Evolutionary conservation across 208 protist genomes (phyloP), one percentile per base, ranked within the genome.

Genomic region (Crithidia bombi): DNA sequence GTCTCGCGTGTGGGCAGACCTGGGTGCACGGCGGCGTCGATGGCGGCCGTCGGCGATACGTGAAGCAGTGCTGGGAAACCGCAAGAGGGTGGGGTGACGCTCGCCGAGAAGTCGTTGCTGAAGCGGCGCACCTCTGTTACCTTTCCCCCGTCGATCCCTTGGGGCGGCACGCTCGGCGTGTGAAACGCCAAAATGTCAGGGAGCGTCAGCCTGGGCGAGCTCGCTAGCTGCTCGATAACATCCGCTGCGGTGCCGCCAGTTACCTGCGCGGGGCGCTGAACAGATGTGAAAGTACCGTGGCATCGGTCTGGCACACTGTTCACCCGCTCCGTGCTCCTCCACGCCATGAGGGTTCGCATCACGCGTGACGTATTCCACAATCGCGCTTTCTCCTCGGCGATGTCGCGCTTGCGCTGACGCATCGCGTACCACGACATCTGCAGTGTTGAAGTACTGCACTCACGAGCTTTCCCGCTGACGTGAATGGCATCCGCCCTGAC

Each of bases 311-410:
- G 3, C 5, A 5, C 41, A 35, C 14, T 17, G 17, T 36, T 25
- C 23, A 35, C 35, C 21, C 55, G 49, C 10, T 58, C 54, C 4
- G 78, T 75, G 6, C 80, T 58, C 19, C 80, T 78, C 90, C 90
- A 95, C 46, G 63, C 74, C 78, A 95, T 82, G 6, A 96, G 75
- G 21, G 89, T 96, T 32, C 76, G 64, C 91, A 96, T 92, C 28
- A 96, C 77, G 2, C 86, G 83, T 6, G 80, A 62, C 33, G 85
- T 78, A 39, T 78, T 82, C 87, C 85, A 93, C 46, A 90, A 59
- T 2, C 69, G 61, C 2, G 79, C 74, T 12, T 83, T 73, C 21
- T 77, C 54, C 63, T 73, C 57, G n/a, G 79, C 69, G 30, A 71
- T 75, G n/a, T 79, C 81, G 47, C 75, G 69, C 65, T 63, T 46